Evolutionary conservation across 148 eudicot species (phyloP).

Genomic region (Fallopia convolvulus): DNA sequence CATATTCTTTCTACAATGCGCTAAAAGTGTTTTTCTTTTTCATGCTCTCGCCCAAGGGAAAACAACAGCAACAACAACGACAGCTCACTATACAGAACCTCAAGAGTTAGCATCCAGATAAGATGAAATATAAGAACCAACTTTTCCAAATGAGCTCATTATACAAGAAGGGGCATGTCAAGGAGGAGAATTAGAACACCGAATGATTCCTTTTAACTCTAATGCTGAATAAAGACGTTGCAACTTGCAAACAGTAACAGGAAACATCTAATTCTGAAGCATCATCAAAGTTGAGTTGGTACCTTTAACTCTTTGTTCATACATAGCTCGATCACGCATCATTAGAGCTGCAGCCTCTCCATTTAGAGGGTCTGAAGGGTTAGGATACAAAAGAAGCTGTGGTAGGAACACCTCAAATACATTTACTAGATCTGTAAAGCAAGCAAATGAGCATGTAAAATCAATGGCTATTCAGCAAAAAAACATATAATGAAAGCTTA

Average conservation of each 20-base stretch:
- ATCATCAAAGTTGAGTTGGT: constrained; percentile 11
- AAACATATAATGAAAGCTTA: background rate
- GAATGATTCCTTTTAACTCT: background rate
- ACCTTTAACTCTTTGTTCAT: constrained; percentile 82
- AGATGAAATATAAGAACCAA: background rate
- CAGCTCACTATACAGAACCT: background rate
- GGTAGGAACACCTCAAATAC: constrained; percentile 97
- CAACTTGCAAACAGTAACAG: background rate
- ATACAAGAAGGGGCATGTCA: background rate
- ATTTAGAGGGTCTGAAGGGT: constrained; percentile 83
- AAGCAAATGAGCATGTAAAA: constrained; percentile 10
- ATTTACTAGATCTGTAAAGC: constrained; percentile 64
- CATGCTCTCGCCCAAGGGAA: background rate
- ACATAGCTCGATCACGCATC: constrained; percentile 70
- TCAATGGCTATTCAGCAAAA: background rate
- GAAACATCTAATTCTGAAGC: background rate
- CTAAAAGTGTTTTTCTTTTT: background rate
- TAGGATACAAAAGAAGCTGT: constrained; percentile 90
- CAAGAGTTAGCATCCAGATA: background rate
- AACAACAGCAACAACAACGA: background rate
- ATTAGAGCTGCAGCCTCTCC: constrained; percentile 88
- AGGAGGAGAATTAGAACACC: background rate
- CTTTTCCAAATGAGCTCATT: background rate
- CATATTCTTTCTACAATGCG: background rate
- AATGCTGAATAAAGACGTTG: background rate